These are phyloP conservation scores for Gentiana straminea DNA, from an alignment of 257 asterid genomes.

Conservation along the genomic window DNA sequence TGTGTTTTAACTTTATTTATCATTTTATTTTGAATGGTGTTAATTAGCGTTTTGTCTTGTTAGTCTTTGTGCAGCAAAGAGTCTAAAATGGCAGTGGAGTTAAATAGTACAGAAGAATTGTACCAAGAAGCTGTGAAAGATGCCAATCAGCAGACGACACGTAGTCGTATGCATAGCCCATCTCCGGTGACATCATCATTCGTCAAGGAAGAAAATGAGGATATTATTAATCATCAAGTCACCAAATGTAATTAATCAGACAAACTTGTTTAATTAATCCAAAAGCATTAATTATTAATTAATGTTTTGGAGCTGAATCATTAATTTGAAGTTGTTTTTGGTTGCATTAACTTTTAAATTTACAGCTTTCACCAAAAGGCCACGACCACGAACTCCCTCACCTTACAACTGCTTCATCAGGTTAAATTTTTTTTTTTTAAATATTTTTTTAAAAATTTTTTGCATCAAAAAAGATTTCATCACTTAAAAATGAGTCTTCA, in stretches of 20 bases:
- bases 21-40: too few species aligned
- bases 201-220: constrained; percentile 41
- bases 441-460: neutral
- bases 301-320: too few species aligned
- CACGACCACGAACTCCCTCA: constrained; percentile 66
- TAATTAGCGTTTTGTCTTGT: neutral
- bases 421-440: constrained; percentile 13
- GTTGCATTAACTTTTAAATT: neutral
- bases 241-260: constrained; percentile 40
- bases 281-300: neutral
- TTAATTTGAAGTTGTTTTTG: neutral
- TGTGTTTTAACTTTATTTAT: neutral
- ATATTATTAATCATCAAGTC: constrained; percentile 20
- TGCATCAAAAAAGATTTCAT: neutral
- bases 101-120: constrained; percentile 17
- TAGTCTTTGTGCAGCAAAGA: neutral
- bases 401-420: constrained; percentile 80
- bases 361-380: constrained; percentile 72
- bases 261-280: neutral
- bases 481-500: too few species aligned
- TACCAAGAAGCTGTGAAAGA: constrained; percentile 13
- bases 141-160: constrained; percentile 7
- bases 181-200: constrained; percentile 13
- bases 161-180: constrained; percentile 5
- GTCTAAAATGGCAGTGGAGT: constrained; percentile 6